These are phyloP conservation scores for Sideroxylon spinosum DNA, from an alignment of 179 eudicot genomes.

Conservation along the genomic window DNA sequence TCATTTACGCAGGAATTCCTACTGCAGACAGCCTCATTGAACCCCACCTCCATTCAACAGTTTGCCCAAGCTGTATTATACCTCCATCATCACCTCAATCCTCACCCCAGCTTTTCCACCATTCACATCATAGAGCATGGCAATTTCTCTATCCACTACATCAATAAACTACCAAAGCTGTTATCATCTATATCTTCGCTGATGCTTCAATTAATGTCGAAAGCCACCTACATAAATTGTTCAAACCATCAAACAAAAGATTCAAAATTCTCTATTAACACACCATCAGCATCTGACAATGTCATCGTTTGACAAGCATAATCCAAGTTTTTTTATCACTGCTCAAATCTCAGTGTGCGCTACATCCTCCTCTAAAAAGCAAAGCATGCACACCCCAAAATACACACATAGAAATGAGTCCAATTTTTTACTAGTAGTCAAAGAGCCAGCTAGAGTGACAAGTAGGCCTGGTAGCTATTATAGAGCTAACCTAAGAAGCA, in stretches of 20 bases:
- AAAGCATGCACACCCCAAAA: too few relatives aligned
- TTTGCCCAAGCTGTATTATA: too few relatives aligned
- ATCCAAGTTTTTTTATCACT: not conserved
- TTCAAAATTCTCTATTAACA: not conserved
- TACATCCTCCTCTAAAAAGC: not conserved
- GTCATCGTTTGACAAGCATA: not conserved
- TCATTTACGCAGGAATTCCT: not conserved
- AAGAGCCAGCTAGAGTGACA: too few relatives aligned
- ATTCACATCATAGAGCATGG: not conserved
- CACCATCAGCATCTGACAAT: not conserved
- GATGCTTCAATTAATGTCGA: not conserved
- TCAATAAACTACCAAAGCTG: not conserved
- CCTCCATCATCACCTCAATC: not conserved
- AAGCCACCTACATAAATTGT: not conserved
- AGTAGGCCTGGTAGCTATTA: too few relatives aligned
- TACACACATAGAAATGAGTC: too few relatives aligned
- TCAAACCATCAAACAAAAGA: not conserved
- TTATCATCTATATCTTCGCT: not conserved
- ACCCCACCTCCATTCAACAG: too few relatives aligned
- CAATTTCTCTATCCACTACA: not conserved
- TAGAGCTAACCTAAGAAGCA: too few relatives aligned
- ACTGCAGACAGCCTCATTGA: not conserved
- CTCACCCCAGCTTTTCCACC: not conserved
- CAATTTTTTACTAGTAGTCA: too few relatives aligned
- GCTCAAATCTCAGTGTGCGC: not conserved